Evolutionary conservation across 805 yeast species (phyloP).

Genomic region (Kodamaea kakaduensis): DNA sequence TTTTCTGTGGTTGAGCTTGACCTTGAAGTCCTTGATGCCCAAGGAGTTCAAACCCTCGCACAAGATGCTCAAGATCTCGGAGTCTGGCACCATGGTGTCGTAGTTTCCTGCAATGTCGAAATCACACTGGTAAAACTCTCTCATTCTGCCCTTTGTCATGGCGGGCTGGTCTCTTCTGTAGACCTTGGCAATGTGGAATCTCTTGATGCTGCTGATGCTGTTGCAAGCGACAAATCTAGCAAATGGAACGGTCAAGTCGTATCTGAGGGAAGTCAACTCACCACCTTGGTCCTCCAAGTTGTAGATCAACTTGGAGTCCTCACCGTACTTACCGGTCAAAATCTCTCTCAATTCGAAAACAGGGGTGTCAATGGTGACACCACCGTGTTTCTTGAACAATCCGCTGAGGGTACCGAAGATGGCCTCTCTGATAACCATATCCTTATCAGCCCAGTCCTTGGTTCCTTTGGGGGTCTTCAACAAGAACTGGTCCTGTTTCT

Average conservation of each 20-base stretch:
- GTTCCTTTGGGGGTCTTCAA: conserved; percentile 96
- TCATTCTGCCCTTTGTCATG: conserved; percentile 99
- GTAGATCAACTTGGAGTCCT: conserved; percentile 93
- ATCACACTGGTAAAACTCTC: conserved; percentile 99
- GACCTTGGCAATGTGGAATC: conserved; percentile 97
- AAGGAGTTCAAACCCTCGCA: conserved; percentile 82
- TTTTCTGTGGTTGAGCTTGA: conserved; percentile 93
- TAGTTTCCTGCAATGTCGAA: conserved; percentile 93
- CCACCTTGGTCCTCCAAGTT: conserved; percentile 99
- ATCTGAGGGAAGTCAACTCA: conserved; percentile 89
- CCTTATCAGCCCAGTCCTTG: conserved; percentile 97
- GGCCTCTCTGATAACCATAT: conserved; percentile 91
- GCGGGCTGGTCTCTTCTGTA: conserved; percentile 99
- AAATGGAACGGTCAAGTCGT: conserved; percentile 97
- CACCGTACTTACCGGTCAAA: conserved; percentile 96
- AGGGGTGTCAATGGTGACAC: conserved; percentile 97
- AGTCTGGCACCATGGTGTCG: conserved; percentile 94
- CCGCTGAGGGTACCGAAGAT: conserved; percentile 68
- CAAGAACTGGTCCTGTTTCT: conserved; percentile 57
- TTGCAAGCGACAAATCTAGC: conserved; percentile 97
- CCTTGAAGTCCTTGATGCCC: conserved; percentile 84
- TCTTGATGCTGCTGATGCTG: conserved; percentile 80
- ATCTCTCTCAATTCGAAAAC: conserved; percentile 96
- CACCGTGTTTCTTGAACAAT: conserved; percentile 93
- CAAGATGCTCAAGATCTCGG: conserved; percentile 76